Base-by-base conservation (phyloP, 345 rosid species). In the Moricandia moricandioides region DNA sequence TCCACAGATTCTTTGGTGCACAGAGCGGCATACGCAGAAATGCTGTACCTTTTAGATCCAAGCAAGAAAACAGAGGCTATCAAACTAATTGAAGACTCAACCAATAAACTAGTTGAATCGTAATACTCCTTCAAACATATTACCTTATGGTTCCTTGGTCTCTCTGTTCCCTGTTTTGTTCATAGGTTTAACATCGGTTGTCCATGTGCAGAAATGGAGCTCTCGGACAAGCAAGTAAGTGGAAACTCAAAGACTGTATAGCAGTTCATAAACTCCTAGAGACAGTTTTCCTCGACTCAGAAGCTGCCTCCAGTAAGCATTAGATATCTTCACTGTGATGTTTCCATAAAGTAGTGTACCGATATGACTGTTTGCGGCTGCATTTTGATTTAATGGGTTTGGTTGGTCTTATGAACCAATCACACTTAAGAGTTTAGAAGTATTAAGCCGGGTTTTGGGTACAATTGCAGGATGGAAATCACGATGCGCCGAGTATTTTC, bases 11-110 rank as follows among this genome's bases (percentile, higher is more conserved):
- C 97, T 37, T 86, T 93, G 86, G 85, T 87, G 91, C 98, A 93
- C 82, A 93, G 93, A 80, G 93, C 90, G 39, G 98, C 98, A 49
- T 93, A 81, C 64, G 96, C 98, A 14, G 98, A 93, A 86, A 91
- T 91, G 93, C 63, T 91, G 52, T 76, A 55, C 75, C 72, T 86
- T 58, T 85, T 93, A 74, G 93, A 91, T 75, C 86, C 93, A 40
- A 82, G 69, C 80, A 89, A 84, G 81, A 87, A 87, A 83, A 62
- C 79, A 4, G 92, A 88, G 76, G 97, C 98, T 75, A 55, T 87
- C 80, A 86, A 83, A 69, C 80, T 89, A 73, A 86, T 91, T 78
- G 98, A 93, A 81, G 93, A 89, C 76, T 88, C 94, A 18, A 71
- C 82, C 75, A 89, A 87, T 78, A 83, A 83, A 49, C 64, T 80